Evolutionary conservation across 208 protist genomes (phyloP).

Genomic region (Naegleria gruberi): DNA sequence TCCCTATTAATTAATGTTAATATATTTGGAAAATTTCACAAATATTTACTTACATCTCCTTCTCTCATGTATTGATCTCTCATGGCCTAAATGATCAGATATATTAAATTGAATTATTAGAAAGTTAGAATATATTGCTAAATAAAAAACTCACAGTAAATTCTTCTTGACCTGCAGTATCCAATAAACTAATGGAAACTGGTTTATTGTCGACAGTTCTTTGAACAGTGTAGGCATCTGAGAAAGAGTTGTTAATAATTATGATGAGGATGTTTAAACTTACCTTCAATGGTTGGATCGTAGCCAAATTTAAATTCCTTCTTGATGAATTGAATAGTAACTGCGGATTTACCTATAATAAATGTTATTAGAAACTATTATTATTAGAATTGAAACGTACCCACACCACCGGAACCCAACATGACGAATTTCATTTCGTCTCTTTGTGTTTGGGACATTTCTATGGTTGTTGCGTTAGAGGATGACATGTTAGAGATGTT

Average conservation of each 20-base stretch:
- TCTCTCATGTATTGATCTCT: conserved; percentile 45
- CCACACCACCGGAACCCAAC: background rate
- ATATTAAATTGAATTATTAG: background rate
- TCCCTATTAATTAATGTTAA: too few relatives aligned
- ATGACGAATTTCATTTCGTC: background rate
- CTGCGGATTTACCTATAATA: conserved; percentile 11
- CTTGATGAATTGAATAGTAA: conserved; percentile 32
- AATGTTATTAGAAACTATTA: too few relatives aligned
- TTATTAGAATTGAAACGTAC: too few relatives aligned
- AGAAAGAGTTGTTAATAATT: too few relatives aligned
- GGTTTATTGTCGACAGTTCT: conserved; percentile 52
- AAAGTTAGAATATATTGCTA: too few relatives aligned
- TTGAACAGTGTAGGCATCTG: conserved; percentile 55
- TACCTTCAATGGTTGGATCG: conserved; percentile 60
- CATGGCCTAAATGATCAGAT: conserved; percentile 12
- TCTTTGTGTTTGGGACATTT: background rate
- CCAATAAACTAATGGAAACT: conserved; percentile 58
- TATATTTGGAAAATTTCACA: too few relatives aligned
- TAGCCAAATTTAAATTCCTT: conserved; percentile 43
- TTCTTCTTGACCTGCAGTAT: conserved; percentile 69
- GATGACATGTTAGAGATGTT: background rate
- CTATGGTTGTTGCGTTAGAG: background rate
- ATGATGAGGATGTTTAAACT: too few relatives aligned
- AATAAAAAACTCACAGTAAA: conserved; percentile 26
- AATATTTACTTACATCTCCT: too few relatives aligned